These are phyloP conservation scores for Tranzscheliella williamsii DNA, from an alignment of 1,284 basidiomycete genomes.

Conservation along the genomic window DNA sequence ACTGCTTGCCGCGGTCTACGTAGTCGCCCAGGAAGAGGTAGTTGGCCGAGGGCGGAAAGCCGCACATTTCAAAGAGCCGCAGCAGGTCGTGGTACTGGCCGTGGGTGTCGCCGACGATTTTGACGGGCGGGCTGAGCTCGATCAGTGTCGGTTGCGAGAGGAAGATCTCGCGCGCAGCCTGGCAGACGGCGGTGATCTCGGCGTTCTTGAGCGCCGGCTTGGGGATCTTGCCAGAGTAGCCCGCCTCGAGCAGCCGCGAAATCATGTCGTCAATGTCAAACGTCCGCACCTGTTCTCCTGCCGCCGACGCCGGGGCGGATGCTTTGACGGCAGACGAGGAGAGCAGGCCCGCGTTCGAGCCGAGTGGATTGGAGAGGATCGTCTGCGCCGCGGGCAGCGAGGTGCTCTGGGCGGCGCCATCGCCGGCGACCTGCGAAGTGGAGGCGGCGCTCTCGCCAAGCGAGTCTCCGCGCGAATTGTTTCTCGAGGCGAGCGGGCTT, in stretches of 20 bases:
- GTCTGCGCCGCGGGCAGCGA: constrained; percentile 25
- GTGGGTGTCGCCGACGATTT: constrained; percentile 99
- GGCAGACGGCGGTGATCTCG: constrained; percentile 92
- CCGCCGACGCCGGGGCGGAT: constrained; percentile 17
- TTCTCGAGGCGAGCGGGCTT: constrained; percentile 19
- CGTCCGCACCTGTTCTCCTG: constrained; percentile 60
- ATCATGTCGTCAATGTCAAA: constrained; percentile 99
- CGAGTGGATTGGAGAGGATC: constrained; percentile 43
- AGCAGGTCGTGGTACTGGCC: constrained; percentile 98
- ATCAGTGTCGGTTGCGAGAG: constrained; percentile 95
- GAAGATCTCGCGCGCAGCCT: constrained; percentile 95
- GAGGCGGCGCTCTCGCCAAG: constrained; percentile 4
- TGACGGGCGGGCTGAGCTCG: constrained; percentile 95
- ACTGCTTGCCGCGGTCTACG: constrained; percentile 98
- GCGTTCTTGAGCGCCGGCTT: constrained; percentile 96
- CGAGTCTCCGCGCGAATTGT: constrained; percentile 6
- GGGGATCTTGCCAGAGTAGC: constrained; percentile 96
- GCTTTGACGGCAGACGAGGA: constrained; percentile 24
- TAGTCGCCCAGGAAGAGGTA: constrained; percentile 99
- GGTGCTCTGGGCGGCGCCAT: constrained; percentile 15
- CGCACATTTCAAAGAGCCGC: constrained; percentile 98
- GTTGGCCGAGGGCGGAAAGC: constrained; percentile 94
- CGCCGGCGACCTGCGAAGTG: constrained; percentile 11
- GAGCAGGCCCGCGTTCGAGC: constrained; percentile 15
- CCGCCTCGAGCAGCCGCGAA: constrained; percentile 89